Evolutionary conservation across 495 filamentous ascomycete genomes (phyloP).

Genomic region (Cetradonia linearis): DNA sequence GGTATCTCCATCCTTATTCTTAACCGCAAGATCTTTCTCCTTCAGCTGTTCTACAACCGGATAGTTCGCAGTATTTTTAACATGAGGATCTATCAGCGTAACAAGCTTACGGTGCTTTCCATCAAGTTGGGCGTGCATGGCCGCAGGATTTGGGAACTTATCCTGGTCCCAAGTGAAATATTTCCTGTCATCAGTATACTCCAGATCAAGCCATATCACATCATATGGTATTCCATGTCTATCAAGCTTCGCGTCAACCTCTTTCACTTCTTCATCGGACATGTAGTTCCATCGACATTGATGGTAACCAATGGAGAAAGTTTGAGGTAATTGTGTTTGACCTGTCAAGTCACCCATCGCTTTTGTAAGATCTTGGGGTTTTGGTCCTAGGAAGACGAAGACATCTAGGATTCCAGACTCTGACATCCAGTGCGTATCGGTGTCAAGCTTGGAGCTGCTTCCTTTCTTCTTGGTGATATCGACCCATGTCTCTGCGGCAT

Average conservation of each 20-base stretch:
- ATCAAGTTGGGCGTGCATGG: slow-evolving; percentile 78
- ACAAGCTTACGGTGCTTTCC: slow-evolving; percentile 79
- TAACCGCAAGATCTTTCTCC: slow-evolving; percentile 66
- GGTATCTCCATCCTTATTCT: slow-evolving; percentile 75
- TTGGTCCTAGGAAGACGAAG: slow-evolving; percentile 87
- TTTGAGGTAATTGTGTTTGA: slow-evolving; percentile 75
- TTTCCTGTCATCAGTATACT: slow-evolving; percentile 89
- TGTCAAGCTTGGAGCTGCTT: slow-evolving; percentile 53
- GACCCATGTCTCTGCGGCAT: slow-evolving; percentile 93
- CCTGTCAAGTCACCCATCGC: slow-evolving; percentile 82
- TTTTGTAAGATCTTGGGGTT: slow-evolving; percentile 64
- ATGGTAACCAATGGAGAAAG: slow-evolving; percentile 86
- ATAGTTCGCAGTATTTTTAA: slow-evolving; percentile 80
- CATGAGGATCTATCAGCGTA: slow-evolving; percentile 89
- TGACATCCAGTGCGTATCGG: slow-evolving; percentile 92
- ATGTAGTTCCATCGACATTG: slow-evolving; percentile 99
- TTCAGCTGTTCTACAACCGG: slow-evolving; percentile 67
- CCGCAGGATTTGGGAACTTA: slow-evolving; percentile 71
- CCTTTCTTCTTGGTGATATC: slow-evolving; percentile 78
- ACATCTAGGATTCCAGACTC: slow-evolving; percentile 81
- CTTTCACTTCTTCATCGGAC: slow-evolving; percentile 88
- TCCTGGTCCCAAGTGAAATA: slow-evolving; percentile 93
- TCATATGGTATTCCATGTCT: slow-evolving; percentile 91
- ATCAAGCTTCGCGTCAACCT: slow-evolving; percentile 92
- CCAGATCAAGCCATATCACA: slow-evolving; percentile 96